phyloP scores from a whole-genome alignment of 768 basidiomycete species.

The Macrolepiota albuminosa region DNA sequence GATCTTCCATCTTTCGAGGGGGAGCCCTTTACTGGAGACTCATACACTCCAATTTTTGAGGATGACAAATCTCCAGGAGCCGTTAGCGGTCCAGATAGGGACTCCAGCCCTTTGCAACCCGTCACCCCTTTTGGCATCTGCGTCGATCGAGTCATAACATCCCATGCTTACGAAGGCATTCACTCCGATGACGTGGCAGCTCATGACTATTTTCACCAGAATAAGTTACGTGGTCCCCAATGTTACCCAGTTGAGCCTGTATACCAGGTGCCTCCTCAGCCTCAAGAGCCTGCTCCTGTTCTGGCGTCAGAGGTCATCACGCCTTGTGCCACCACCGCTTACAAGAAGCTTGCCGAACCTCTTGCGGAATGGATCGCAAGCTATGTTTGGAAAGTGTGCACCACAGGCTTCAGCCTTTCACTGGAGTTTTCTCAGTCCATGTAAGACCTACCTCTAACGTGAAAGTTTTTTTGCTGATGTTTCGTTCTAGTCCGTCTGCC shows the following conservation, averaged over 20 bases:
- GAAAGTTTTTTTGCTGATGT: slow-evolving; percentile 9
- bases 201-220: slow-evolving; percentile 11
- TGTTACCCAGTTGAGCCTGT: slow-evolving; percentile 22
- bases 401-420: slow-evolving; percentile 62
- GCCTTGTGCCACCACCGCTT: slow-evolving; percentile 48
- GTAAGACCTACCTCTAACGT: slow-evolving; percentile 35
- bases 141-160: slow-evolving; percentile 65
- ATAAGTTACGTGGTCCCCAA: slow-evolving; percentile 13
- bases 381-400: slow-evolving; percentile 81
- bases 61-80: slow-evolving; percentile 54
- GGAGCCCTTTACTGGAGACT: slow-evolving; percentile 34
- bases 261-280: slow-evolving; percentile 22
- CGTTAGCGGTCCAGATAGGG: slow-evolving; percentile 43
- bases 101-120: slow-evolving; percentile 69
- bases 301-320: slow-evolving; percentile 40
- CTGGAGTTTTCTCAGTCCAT: slow-evolving; percentile 43
- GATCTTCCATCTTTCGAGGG: slow-evolving; percentile 23
- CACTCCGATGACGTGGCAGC: slow-evolving; percentile 6
- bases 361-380: slow-evolving; percentile 75
- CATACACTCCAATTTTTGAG: slow-evolving; percentile 62
- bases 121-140: slow-evolving; percentile 75
- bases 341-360: slow-evolving; percentile 73
- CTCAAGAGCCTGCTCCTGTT: slow-evolving; percentile 35
- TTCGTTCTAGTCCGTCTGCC: slow-evolving; percentile 21
- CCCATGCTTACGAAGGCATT: slow-evolving; percentile 17